Evolutionary conservation across 345 rosid genomes (phyloP), one percentile per base, ranked within the genome.

Genomic region (Syzygium jambos): DNA sequence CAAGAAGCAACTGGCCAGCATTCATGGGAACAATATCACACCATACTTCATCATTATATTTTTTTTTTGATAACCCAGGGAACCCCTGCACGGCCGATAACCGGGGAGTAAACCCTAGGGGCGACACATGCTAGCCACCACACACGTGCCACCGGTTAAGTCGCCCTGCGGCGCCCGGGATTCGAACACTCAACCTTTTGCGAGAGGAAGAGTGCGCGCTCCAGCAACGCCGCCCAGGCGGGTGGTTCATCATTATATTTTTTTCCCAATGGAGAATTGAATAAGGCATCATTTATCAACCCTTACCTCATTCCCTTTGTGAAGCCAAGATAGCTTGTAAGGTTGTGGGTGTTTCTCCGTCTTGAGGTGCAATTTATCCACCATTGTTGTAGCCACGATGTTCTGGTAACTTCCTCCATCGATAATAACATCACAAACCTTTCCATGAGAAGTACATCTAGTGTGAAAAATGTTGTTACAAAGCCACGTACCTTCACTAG

Each of bases 291-390:
- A 4, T 7, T 61, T 61, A n/a, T 14, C 73, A n/a, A 30, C 19
- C 38, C 73, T 61, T n/a, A n/a, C 30, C 30, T n/a, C 0, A 8
- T 61, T 61, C 19, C 34, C 34, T 61, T 61, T n/a, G 30, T 0
- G 9, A n/a, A 61, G 73, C 73, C 38, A 61, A n/a, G 73, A 61
- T 16, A n/a, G 19, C 73, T 61, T 13, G 34, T 61, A 61, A 61
- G 34, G 73, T 6, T 6, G 38, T n/a, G 19, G 34, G 0, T 0
- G 0, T n/a, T 61, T n/a, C 9, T 61, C 15, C 1, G 0, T 61
- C 73, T 61, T n/a, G 38, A 61, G 34, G 17, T 61, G 17, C 38
- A 61, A 61, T 7, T 61, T 61, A 13, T n/a, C 0, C 38, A n/a
- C 34, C 9, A n/a, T 61, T n/a, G 34, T 61, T n/a, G 19, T n/a